Base-by-base conservation (phyloP, 2,329 filamentous ascomycete genomes). In the Nectriaceae sp. region DNA sequence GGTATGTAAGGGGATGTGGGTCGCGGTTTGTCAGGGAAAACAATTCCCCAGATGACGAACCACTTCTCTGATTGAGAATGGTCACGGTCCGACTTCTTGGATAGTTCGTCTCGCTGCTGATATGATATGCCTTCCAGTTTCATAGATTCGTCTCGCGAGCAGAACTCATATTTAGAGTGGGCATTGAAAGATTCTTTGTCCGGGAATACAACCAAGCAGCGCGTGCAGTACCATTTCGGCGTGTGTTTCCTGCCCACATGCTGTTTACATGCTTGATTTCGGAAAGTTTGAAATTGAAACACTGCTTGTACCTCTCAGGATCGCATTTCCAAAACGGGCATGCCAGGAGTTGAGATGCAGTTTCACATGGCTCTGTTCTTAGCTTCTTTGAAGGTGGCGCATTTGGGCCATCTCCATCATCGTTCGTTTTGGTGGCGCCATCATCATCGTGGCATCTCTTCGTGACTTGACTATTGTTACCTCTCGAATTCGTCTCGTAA, bases 21-120 rank as follows among this genome's bases (percentile, higher is more conserved):
- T n/a, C n/a, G n/a, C n/a, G n/a, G n/a, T n/a, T n/a, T n/a, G n/a
- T n/a, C n/a, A n/a, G n/a, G n/a, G n/a, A n/a, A n/a, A n/a, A n/a
- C n/a, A n/a, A n/a, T n/a, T n/a, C n/a, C n/a, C n/a, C n/a, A n/a
- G n/a, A n/a, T n/a, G n/a, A n/a, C n/a, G n/a, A n/a, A n/a, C n/a
- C n/a, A n/a, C n/a, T n/a, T n/a, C n/a, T n/a, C n/a, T n/a, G n/a
- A n/a, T n/a, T n/a, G n/a, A n/a, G n/a, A n/a, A n/a, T n/a, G n/a
- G n/a, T n/a, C n/a, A n/a, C n/a, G n/a, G n/a, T n/a, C n/a, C n/a
- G 43, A 46, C n/a, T 40, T 46, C 3, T 19, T 16, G 15, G 10
- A 42, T 55, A 61, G 50, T 43, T 49, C 22, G 48, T 52, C 6
- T 5, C 13, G 11, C 21, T 45, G 13, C 10, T 22, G 21, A 48